phyloP scores from a whole-genome alignment of 2,329 filamentous ascomycete species.

The Pseudogymnoascus verrucosus region DNA sequence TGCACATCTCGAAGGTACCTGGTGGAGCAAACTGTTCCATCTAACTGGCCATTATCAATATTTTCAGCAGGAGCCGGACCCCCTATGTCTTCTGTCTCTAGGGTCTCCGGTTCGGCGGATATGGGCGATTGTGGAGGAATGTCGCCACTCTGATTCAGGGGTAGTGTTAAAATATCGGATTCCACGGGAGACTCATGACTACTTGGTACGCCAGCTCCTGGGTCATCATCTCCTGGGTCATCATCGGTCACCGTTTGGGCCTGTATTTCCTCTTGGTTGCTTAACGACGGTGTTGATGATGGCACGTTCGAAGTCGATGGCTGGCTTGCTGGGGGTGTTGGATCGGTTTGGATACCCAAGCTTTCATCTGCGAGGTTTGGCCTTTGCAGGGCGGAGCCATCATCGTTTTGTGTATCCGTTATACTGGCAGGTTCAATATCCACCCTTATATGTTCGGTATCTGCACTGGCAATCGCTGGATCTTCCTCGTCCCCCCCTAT shows the following conservation, averaged over 20 bases:
- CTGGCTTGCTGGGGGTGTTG: neutral
- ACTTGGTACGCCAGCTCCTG: neutral
- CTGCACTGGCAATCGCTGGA: neutral
- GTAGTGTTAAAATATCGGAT: neutral
- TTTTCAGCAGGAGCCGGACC: neutral
- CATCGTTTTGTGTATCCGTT: neutral
- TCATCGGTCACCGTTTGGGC: neutral
- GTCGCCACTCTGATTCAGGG: neutral
- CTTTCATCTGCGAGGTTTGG: neutral
- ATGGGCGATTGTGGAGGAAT: neutral
- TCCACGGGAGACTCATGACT: neutral
- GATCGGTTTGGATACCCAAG: neutral
- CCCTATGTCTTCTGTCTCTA: neutral
- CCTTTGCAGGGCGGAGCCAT: neutral
- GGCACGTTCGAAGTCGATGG: neutral
- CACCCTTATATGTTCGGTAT: neutral
- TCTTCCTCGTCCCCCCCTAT: neutral
- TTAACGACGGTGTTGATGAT: neutral
- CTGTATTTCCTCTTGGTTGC: neutral
- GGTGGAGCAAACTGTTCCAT: neutral
- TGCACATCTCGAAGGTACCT: neutral
- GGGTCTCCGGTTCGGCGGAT: neutral
- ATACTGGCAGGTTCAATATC: neutral
- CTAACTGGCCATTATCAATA: neutral
- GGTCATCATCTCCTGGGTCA: too few species aligned